A percentile compares a stretch with the other conserved stretches of the same genome.
Conservation (phyloP, 345 rosid species). For the Ceriops zippeliana region DNA sequence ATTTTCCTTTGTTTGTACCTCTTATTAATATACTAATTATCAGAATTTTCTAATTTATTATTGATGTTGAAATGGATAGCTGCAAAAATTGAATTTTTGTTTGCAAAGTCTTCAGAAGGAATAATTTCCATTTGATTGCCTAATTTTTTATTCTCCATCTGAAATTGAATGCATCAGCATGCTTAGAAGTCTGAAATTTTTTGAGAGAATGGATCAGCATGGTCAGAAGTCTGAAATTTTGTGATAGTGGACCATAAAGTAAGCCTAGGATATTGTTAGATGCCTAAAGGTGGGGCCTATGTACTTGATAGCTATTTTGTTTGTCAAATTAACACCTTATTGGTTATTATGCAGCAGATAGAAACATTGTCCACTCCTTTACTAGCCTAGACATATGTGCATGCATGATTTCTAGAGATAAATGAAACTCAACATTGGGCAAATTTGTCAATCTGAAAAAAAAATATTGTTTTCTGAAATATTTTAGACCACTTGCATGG, state of each 20-base stretch:
- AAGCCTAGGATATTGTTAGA: no score
- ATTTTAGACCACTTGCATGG: neutral
- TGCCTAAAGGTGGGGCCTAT: no score
- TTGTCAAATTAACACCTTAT: no score
- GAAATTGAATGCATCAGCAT: slow-evolving; percentile 4
- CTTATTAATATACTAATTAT: neutral
- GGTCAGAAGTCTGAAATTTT: no score
- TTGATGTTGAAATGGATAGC: neutral
- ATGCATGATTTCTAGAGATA: neutral
- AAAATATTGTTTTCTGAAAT: neutral
- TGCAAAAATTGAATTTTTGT: no score
- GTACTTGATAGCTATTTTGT: no score
- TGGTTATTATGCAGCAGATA: neutral
- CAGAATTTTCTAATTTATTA: neutral
- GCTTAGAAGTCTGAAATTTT: slow-evolving; percentile 1
- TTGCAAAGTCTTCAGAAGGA: neutral
- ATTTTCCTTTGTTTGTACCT: neutral
- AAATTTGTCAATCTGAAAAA: neutral
- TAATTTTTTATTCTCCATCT: slow-evolving; percentile 2
- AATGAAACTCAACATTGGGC: neutral
- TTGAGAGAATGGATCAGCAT: neutral
- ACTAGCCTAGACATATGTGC: neutral
- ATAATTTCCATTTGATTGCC: slow-evolving; percentile 4
- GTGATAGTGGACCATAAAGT: neutral
- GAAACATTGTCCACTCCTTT: neutral